These are phyloP conservation scores for Myotisia sp. DNA, from an alignment of 2,329 filamentous ascomycete genomes.

Conservation along the genomic window DNA sequence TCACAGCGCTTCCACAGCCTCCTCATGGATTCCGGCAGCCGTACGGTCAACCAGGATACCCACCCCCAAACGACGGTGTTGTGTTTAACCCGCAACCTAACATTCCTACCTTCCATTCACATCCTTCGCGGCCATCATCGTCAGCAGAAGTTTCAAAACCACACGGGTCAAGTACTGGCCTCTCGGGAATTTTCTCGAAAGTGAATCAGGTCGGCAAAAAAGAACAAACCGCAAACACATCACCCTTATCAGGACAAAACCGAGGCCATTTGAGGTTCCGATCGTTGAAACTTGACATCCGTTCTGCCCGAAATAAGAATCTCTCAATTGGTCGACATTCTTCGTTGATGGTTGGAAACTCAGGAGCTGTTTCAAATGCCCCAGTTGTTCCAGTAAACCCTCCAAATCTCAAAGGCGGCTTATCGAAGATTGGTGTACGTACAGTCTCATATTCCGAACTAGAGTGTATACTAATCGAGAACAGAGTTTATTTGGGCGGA, in stretches of 20 bases:
- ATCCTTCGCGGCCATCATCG: no score
- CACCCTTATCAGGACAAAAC: not conserved
- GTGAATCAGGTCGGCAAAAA: constrained; percentile 1
- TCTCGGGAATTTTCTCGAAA: constrained; percentile 2
- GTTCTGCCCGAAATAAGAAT: not conserved
- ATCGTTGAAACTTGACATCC: constrained; percentile 1
- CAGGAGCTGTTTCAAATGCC: no score
- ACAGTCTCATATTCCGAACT: no score
- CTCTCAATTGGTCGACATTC: not conserved
- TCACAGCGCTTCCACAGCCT: no score
- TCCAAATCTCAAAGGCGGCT: no score
- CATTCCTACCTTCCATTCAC: no score
- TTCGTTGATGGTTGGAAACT: no score
- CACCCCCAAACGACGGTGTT: not conserved
- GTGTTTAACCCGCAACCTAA: no score
- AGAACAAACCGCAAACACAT: not conserved
- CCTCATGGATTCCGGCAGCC: not conserved
- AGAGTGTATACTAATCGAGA: no score
- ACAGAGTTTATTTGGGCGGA: no score
- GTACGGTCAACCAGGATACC: not conserved
- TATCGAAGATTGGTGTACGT: no score
- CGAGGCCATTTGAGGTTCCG: not conserved
- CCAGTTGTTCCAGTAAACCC: no score
- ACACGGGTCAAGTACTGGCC: not conserved
- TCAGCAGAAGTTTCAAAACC: not conserved